A percentile compares a stretch with the other conserved stretches of the same genome.
Evolutionary conservation across 2,329 filamentous ascomycete species (phyloP).

Genomic region (Rhexocercosporidium sp.): DNA sequence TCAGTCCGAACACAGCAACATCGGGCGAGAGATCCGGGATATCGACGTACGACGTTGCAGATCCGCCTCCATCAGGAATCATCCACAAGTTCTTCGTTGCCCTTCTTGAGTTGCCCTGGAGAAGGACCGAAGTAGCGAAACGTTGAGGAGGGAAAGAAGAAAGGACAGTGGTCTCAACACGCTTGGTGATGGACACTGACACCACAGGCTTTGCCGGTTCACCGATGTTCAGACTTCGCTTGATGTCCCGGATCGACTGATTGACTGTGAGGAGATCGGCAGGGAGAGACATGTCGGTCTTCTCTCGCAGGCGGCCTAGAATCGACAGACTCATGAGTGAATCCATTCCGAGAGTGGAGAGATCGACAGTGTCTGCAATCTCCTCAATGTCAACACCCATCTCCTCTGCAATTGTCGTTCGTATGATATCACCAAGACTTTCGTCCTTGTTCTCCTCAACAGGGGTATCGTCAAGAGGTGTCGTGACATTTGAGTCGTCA

Average conservation of each 20-base stretch:
- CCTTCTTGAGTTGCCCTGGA: conserved; percentile 53
- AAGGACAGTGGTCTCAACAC: background rate
- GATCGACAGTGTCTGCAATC: conserved; percentile 57
- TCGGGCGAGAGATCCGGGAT: conserved; percentile 48
- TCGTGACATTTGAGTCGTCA: conserved; percentile 57
- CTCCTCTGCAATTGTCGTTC: conserved; percentile 71
- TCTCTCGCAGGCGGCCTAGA: conserved; percentile 58
- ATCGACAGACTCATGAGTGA: conserved; percentile 63
- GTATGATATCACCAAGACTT: conserved; percentile 58
- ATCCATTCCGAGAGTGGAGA: conserved; percentile 63
- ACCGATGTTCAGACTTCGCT: conserved; percentile 26
- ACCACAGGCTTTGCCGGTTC: conserved; percentile 29
- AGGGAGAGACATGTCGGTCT: conserved; percentile 57
- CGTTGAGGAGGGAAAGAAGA: conserved; percentile 22
- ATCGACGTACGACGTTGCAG: conserved; percentile 42
- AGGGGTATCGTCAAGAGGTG: conserved; percentile 54
- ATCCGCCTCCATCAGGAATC: conserved; percentile 55
- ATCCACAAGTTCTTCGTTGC: conserved; percentile 51
- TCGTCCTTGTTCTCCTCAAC: conserved; percentile 52
- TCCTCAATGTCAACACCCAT: conserved; percentile 75
- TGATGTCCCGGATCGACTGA: conserved; percentile 41
- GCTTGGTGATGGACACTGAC: conserved; percentile 9
- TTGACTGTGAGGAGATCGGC: conserved; percentile 41
- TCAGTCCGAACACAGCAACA: conserved; percentile 62
- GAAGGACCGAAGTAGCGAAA: conserved; percentile 44